These are phyloP conservation scores for Fomitopsis serialis DNA, from an alignment of 768 basidiomycete species.

Conservation along the genomic window DNA sequence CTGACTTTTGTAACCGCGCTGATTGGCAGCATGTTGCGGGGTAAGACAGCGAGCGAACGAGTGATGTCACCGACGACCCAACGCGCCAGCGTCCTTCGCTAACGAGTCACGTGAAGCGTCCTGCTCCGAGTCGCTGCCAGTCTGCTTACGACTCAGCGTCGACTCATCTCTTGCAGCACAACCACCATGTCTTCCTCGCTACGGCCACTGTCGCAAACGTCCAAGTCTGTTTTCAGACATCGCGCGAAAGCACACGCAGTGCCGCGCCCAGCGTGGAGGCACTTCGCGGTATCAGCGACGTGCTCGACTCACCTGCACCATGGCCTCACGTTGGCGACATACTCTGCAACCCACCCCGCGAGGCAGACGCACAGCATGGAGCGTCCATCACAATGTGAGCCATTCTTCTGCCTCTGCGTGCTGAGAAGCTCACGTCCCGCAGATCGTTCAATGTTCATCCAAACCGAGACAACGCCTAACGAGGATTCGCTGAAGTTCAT, in stretches of 20 bases:
- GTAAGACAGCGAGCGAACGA: too few relatives aligned
- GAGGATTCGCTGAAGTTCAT: conserved; percentile 98
- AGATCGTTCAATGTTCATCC: conserved; percentile 96
- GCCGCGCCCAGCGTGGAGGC: conserved; percentile 1
- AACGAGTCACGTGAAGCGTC: too few relatives aligned
- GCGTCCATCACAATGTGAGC: conserved; percentile 17
- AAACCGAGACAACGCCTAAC: conserved; percentile 96
- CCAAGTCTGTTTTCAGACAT: neutral
- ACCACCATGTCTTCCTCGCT: conserved; percentile 2
- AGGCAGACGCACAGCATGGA: conserved; percentile 1
- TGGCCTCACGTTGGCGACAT: conserved; percentile 29
- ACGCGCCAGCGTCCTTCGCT: too few relatives aligned
- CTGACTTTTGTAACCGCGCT: too few relatives aligned
- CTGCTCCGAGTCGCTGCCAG: too few relatives aligned
- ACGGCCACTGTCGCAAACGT: neutral
- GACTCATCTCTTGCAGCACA: neutral
- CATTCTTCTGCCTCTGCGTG: neutral
- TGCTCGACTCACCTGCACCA: conserved; percentile 21
- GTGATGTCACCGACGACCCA: too few relatives aligned
- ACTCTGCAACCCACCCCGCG: conserved; percentile 18
- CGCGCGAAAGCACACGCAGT: neutral
- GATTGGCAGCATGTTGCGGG: too few relatives aligned
- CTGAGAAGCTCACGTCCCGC: neutral
- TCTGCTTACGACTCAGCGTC: too few relatives aligned
- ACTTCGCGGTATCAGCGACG: conserved; percentile 10